Base-by-base conservation (phyloP, 1,139 yeast genomes). In the Blastobotrys capitulatus region DNA sequence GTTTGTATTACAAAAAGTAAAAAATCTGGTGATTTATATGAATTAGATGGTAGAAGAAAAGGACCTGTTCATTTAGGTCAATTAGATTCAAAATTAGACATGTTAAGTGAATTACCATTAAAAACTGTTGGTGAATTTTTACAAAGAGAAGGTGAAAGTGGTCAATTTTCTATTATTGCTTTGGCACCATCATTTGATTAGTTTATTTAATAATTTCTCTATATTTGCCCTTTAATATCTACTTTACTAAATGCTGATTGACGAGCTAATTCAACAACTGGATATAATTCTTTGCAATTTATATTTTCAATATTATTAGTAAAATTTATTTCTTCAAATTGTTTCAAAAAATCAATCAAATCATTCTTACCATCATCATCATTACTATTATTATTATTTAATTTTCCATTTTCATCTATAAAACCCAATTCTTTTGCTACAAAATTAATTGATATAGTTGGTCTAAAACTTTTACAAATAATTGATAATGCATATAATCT, bases 181-280 rank as follows among this genome's bases (percentile, higher is more conserved):
- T 54, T 71, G 12, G 67, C 60, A 10, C 58, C 50, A 13, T 43
- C 52, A 9, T 48, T 52, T 31, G 53, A 48, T 31, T 40, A 37
- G 19, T 26, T 13, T 27, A 6, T 42, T 32, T 32, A 32, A 9
- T 2, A 2, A 10, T 2, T 20, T 29, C 18, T 31, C 12, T 50
- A 47, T 12, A 46, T 75, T 65, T 90, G 97, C 0, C 97, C 97
- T 70, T 89, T 90, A 53, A 90, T 89, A 63, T 90, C 97, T n/a
- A 90, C 82, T 61, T 78, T 84, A 52, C 73, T 77, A 57, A 77
- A 77, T 27, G 70, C 73, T 8, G 74, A 68, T 44, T 70, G 68
- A 48, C 74, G 72, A 16, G 77, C 70, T 8, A 70, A 68, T 46
- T 73, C 73, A 12, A 85, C 70, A 0, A 65, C 61, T 0, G 71